Conservation (phyloP, 2,329 filamentous ascomycete species). For the Fusarium odoratissimum region DNA sequence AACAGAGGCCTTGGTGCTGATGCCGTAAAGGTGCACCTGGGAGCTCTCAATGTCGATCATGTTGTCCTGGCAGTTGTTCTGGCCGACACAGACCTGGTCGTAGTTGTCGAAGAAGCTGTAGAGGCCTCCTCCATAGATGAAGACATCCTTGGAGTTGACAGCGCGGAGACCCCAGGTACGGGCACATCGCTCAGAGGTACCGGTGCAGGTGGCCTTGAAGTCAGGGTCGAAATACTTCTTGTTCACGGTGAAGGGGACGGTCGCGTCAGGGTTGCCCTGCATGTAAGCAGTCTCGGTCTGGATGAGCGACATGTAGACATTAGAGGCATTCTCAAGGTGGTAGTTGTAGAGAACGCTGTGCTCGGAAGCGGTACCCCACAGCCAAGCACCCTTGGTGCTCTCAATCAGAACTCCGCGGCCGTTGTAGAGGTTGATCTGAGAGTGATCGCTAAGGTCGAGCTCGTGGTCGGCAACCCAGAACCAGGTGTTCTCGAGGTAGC, state of each 20-base stretch:
- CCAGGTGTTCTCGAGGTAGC: slow-evolving; percentile 91
- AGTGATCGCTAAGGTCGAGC: slow-evolving; percentile 78
- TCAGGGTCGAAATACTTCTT: slow-evolving; percentile 72
- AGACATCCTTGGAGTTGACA: slow-evolving; percentile 73
- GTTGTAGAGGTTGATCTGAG: slow-evolving; percentile 88
- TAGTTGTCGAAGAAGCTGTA: slow-evolving; percentile 92
- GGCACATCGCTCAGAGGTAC: slow-evolving; percentile 64
- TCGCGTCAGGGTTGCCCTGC: slow-evolving; percentile 83
- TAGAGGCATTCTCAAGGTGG: slow-evolving; percentile 80
- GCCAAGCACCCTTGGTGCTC: slow-evolving; percentile 79
- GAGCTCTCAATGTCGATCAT: slow-evolving; percentile 80
- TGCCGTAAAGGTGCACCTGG: slow-evolving; percentile 72
- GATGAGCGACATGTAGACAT: slow-evolving; percentile 84
- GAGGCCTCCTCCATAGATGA: slow-evolving; percentile 78
- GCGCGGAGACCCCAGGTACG: slow-evolving; percentile 84
- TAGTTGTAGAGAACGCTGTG: slow-evolving; percentile 83
- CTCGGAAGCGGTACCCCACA: slow-evolving; percentile 80
- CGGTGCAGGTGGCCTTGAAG: slow-evolving; percentile 68
- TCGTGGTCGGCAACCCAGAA: slow-evolving; percentile 93
- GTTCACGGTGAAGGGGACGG: slow-evolving; percentile 71
- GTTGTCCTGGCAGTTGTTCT: slow-evolving; percentile 79
- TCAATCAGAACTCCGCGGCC: slow-evolving; percentile 87
- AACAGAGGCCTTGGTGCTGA: slow-evolving; percentile 79
- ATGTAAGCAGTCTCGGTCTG: slow-evolving; percentile 93
- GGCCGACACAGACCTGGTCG: slow-evolving; percentile 73